A percentile compares a stretch with the other conserved stretches of the same genome.
Evolutionary conservation across 495 filamentous ascomycete species (phyloP).

Genomic region (Annulohypoxylon nitens): DNA sequence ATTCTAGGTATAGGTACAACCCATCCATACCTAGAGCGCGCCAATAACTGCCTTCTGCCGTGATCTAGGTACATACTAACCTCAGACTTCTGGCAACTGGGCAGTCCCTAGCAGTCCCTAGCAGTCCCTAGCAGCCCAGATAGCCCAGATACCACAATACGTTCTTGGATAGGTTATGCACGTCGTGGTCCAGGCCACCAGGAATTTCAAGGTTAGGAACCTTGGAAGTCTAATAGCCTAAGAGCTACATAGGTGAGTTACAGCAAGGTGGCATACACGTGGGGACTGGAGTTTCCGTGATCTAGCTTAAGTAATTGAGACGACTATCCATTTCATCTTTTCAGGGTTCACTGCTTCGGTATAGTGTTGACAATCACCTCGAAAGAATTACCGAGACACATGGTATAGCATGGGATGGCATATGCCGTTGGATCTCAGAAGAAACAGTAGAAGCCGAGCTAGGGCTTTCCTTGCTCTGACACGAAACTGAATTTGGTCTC

Average conservation of each 20-base stretch:
- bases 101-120: background rate
- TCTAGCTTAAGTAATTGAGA: constrained; percentile 16
- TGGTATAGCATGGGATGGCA: constrained; percentile 3
- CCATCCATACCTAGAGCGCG: no score
- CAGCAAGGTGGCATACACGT: constrained; percentile 10
- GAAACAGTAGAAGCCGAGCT: constrained; percentile 1
- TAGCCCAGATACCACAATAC: constrained; percentile 2
- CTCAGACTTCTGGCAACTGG: background rate
- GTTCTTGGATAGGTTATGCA: constrained; percentile 1
- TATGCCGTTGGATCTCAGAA: constrained; percentile 6
- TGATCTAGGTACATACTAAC: background rate
- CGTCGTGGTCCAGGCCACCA: background rate
- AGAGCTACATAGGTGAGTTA: background rate
- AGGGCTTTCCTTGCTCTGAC: background rate
- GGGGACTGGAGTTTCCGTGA: constrained; percentile 11
- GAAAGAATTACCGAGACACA: constrained; percentile 10
- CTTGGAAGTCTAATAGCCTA: background rate
- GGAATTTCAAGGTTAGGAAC: background rate
- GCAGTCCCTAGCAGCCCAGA: background rate
- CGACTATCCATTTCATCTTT: constrained; percentile 17
- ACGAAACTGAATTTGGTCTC: background rate
- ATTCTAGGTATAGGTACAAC: background rate
- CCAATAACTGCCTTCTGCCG: background rate
- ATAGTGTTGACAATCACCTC: background rate
- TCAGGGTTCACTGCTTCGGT: constrained; percentile 3